Percentiles rank a stretch among this genome's conserved stretches.
phyloP scores from a whole-genome alignment of 495 filamentous ascomycete species.

The Xylaria intraflava region DNA sequence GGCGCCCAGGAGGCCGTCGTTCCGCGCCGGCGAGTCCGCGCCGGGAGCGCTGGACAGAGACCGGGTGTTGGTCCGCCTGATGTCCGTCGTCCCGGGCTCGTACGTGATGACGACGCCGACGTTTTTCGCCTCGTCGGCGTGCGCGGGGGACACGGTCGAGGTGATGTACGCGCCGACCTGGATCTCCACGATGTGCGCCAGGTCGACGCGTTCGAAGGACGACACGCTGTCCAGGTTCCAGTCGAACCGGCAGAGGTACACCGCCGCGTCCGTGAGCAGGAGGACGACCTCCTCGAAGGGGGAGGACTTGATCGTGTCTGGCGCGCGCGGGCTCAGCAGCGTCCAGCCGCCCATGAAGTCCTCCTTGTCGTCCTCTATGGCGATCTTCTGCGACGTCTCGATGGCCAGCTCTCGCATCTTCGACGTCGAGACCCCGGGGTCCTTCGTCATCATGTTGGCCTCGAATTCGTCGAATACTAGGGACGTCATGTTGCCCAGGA shows the following conservation, averaged over 20 bases:
- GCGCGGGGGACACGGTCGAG: slow-evolving; percentile 65
- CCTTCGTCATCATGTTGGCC: slow-evolving; percentile 74
- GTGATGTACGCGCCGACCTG: slow-evolving; percentile 83
- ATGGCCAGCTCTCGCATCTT: slow-evolving; percentile 84
- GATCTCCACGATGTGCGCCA: slow-evolving; percentile 63
- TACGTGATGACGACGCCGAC: slow-evolving; percentile 78
- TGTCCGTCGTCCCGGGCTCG: slow-evolving; percentile 55
- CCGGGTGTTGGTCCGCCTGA: slow-evolving; percentile 76
- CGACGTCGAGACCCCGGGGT: slow-evolving; percentile 77
- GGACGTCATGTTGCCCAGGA: slow-evolving; percentile 80
- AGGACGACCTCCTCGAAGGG: slow-evolving; percentile 82
- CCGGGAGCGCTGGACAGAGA: slow-evolving; percentile 48
- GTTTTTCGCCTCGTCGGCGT: slow-evolving; percentile 70
- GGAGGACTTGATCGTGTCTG: slow-evolving; percentile 59
- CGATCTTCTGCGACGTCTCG: slow-evolving; percentile 74
- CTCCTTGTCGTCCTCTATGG: slow-evolving; percentile 74
- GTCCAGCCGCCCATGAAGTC: slow-evolving; percentile 83
- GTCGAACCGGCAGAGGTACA: slow-evolving; percentile 86
- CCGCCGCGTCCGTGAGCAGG: slow-evolving; percentile 72
- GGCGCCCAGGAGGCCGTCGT: slow-evolving; percentile 19
- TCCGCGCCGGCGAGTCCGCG: slow-evolving; percentile 9
- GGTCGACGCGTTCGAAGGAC: slow-evolving; percentile 78
- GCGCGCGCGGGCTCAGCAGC: slow-evolving; percentile 48
- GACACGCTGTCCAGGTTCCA: slow-evolving; percentile 89
- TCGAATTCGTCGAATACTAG: slow-evolving; percentile 89